Evolutionary conservation across 768 basidiomycete species (phyloP).

Genomic region (Ramaria sp.): DNA sequence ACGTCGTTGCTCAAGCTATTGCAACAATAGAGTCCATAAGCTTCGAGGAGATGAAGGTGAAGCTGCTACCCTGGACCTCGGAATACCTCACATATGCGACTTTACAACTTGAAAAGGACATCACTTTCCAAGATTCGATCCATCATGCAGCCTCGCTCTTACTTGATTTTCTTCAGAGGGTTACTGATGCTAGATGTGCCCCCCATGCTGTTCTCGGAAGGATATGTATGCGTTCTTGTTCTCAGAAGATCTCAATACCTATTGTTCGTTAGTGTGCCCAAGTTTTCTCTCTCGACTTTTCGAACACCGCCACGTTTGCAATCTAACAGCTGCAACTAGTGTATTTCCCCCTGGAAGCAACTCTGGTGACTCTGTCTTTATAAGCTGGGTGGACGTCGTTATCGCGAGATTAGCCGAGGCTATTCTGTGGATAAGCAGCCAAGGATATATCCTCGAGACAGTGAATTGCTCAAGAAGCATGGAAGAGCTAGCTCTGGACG

Average conservation of each 20-base stretch:
- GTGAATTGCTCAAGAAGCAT: background rate
- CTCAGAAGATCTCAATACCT: background rate
- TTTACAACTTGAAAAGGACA: conserved; percentile 18
- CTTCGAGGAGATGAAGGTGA: background rate
- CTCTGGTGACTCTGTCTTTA: conserved; percentile 18
- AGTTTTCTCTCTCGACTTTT: conserved; percentile 33
- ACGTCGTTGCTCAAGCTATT: background rate
- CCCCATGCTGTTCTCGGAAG: background rate
- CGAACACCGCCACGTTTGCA: conserved; percentile 39
- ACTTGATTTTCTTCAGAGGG: conserved; percentile 20
- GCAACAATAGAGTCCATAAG: background rate
- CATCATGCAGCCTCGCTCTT: conserved; percentile 25
- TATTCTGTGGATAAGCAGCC: conserved; percentile 20
- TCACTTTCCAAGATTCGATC: conserved; percentile 23
- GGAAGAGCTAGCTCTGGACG: background rate
- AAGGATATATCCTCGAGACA: conserved; percentile 11
- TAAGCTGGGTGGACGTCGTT: conserved; percentile 57
- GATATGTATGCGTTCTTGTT: background rate
- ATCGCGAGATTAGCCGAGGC: conserved; percentile 41
- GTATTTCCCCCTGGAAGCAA: conserved; percentile 12
- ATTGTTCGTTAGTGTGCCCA: background rate
- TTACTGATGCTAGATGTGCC: conserved; percentile 11
- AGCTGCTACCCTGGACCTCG: no score
- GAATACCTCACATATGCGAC: no score
- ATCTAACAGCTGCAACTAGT: conserved; percentile 29